Conservation (phyloP, 139 green algal species). For the Parachlorella kessleri region DNA sequence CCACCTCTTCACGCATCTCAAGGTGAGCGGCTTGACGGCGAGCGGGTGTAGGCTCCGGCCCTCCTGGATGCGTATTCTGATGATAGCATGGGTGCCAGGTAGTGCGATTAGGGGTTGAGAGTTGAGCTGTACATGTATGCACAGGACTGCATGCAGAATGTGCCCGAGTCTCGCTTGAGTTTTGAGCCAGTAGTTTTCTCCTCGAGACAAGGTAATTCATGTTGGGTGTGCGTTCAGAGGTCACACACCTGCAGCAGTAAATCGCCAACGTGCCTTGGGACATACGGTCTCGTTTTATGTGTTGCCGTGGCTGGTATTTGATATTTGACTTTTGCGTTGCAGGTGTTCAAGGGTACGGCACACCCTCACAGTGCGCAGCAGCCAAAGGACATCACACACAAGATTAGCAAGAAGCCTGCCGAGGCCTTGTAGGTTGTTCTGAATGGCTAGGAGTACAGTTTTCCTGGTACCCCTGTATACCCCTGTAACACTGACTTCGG, state of each 20-base stretch:
- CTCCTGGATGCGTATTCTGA: not conserved
- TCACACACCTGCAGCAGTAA: too few relatives aligned
- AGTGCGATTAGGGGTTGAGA: too few relatives aligned
- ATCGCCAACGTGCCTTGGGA: too few relatives aligned
- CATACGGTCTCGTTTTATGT: not conserved
- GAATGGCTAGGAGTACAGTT: not conserved
- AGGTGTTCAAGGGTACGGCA: constrained; percentile 82
- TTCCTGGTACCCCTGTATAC: too few relatives aligned
- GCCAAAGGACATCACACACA: constrained; percentile 85
- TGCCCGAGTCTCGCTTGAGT: too few relatives aligned
- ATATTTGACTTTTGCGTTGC: not conserved
- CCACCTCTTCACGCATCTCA: constrained; percentile 91
- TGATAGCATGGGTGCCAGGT: not conserved
- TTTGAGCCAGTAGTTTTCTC: too few relatives aligned
- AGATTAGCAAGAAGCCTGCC: constrained; percentile 64
- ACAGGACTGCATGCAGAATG: too few relatives aligned
- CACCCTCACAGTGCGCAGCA: constrained; percentile 96
- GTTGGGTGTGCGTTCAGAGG: too few relatives aligned
- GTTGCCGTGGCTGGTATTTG: not conserved
- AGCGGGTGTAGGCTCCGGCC: too few relatives aligned
- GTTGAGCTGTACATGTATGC: not conserved
- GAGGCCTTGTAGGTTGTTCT: constrained; percentile 4
- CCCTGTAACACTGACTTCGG: too few relatives aligned
- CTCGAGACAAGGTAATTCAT: too few relatives aligned
- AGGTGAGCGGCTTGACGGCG: constrained; percentile 50